Base-by-base conservation (phyloP, 2,329 filamentous ascomycete genomes). In the Colletotrichum incanum region DNA sequence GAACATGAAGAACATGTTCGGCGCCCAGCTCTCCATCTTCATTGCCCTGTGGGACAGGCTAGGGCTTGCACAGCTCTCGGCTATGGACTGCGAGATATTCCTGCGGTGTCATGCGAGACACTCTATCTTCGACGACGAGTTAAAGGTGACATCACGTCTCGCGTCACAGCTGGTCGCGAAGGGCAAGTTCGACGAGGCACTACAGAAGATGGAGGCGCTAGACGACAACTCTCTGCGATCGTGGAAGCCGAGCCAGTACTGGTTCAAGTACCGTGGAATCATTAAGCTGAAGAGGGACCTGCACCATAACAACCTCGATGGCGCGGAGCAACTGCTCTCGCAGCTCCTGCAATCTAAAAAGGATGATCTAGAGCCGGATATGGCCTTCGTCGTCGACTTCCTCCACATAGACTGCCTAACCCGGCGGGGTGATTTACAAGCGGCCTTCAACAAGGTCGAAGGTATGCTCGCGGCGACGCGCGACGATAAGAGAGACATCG, bases 31-130 rank as follows among this genome's bases (percentile, higher is more conserved):
- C 72, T 87, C 94, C 3, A 86, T 98, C 52, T 88, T 90, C 59
- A 91, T 93, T 39, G 88, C 93, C 0, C 80, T 96, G 1, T 97
- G 93, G 87, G 91, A 92, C 63, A 88, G 95, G 47, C 87, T 97
- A 41, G 96, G 94, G 78, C 82, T 87, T 69, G 79, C 86, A 0
- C 83, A 85, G 34, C 79, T 90, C 75, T 87, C 93, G 50, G 82
- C 86, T 23, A 86, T 88, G 65, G 88, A 89, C 28, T 93, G 91
- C 77, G 92, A 97, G 74, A 86, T 94, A 0, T 95, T 97, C 70
- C 86, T 95, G 20, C 88, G 91, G 65, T 95, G 93, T 74, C 93
- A 98, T 78, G 84, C 87, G 5, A 82, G 84, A 8, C 80, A 86
- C 73, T 82, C 86, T 0, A 80, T 86, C 4, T 89, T 95, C 54